phyloP scores from a whole-genome alignment of 73 alveolate genomes.

The Paramecium biaurelia region DNA sequence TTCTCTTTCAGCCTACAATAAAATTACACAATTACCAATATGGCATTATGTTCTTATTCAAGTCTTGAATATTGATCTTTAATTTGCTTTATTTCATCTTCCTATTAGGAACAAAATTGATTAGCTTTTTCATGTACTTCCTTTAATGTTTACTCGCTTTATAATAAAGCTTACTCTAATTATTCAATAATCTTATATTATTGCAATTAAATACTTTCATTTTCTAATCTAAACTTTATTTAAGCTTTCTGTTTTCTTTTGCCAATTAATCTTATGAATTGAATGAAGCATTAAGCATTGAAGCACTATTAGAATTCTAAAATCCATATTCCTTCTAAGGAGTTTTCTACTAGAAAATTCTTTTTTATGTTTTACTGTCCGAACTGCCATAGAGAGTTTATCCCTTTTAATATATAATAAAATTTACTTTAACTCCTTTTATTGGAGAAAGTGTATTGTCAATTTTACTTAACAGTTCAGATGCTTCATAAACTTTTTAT shows the following conservation, averaged over 20 bases:
- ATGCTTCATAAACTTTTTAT: neutral
- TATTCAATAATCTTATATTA: neutral
- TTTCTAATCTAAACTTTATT: neutral
- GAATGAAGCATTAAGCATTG: neutral
- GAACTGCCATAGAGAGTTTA: neutral
- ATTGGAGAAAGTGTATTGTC: constrained; percentile 9
- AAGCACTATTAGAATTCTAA: neutral
- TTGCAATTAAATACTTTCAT: neutral
- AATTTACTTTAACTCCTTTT: neutral
- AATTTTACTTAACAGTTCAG: neutral
- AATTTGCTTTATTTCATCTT: neutral
- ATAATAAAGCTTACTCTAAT: constrained; percentile 18
- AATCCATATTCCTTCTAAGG: neutral
- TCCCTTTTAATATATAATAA: neutral
- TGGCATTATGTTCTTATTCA: constrained; percentile 33
- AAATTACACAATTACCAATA: neutral
- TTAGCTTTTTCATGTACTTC: constrained; percentile 46
- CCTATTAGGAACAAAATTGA: constrained; percentile 10
- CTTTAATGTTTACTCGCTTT: constrained; percentile 19
- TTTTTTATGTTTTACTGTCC: neutral
- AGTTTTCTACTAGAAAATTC: neutral
- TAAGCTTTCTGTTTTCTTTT: neutral
- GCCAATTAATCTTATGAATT: neutral
- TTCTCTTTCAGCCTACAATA: neutral
- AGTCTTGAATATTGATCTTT: constrained; percentile 21